Evolutionary conservation across 2,329 filamentous ascomycete genomes (phyloP).

Genomic region (Aspergillus clavatus): DNA sequence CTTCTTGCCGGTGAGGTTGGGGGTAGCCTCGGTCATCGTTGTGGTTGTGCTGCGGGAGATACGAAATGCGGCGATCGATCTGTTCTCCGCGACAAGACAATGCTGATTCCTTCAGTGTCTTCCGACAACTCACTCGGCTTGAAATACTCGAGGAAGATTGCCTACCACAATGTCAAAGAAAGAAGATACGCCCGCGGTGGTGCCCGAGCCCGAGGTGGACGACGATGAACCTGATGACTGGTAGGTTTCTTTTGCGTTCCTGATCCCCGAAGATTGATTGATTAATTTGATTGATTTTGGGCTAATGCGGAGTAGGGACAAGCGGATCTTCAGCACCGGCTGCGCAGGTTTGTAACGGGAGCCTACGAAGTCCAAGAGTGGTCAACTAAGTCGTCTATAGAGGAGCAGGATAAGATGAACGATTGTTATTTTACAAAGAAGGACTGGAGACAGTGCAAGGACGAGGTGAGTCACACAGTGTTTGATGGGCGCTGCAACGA

Average conservation of each 20-base stretch:
- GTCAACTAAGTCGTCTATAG: slow-evolving; percentile 43
- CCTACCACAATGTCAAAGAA: slow-evolving; percentile 54
- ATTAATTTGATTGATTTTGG: no score
- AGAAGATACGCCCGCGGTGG: slow-evolving; percentile 41
- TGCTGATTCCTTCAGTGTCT: slow-evolving; percentile 1
- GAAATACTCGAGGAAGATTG: neutral
- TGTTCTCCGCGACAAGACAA: neutral
- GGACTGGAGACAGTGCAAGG: slow-evolving; percentile 85
- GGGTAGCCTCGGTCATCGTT: slow-evolving; percentile 30
- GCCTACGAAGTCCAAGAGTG: neutral
- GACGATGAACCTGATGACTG: slow-evolving; percentile 95
- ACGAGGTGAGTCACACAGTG: slow-evolving; percentile 72
- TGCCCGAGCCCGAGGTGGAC: slow-evolving; percentile 47
- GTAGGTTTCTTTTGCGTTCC: slow-evolving; percentile 46
- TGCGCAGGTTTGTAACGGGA: slow-evolving; percentile 64
- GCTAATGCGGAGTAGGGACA: slow-evolving; percentile 63
- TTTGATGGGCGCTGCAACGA: no score
- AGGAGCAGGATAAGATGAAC: slow-evolving; percentile 83
- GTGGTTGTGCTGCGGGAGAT: slow-evolving; percentile 14
- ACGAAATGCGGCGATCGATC: neutral
- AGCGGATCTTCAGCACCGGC: slow-evolving; percentile 94
- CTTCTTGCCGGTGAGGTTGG: slow-evolving; percentile 55
- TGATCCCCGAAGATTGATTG: slow-evolving; percentile 13
- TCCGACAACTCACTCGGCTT: neutral
- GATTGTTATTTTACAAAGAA: slow-evolving; percentile 96